phyloP scores from a whole-genome alignment of 768 basidiomycete species.

The Cystobasidiopsis lactophilus region DNA sequence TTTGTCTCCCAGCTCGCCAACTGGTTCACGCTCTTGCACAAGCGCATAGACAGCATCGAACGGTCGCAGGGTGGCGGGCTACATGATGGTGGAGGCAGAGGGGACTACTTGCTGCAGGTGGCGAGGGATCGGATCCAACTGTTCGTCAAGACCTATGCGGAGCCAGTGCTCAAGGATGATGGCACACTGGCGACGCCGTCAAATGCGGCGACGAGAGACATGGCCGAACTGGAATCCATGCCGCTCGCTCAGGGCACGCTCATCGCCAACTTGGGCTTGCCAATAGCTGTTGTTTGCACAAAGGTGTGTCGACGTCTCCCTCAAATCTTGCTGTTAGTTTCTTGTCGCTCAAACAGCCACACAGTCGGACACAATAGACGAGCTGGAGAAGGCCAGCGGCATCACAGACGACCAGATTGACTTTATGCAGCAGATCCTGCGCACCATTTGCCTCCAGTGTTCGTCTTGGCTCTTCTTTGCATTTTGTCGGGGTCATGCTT shows the following conservation, averaged over 20 bases:
- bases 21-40: conserved; percentile 76
- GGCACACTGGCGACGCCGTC: not conserved
- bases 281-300: conserved; percentile 71
- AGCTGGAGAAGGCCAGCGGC: conserved; percentile 18
- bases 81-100: no score
- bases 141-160: conserved; percentile 9
- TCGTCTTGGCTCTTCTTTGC: conserved; percentile 23
- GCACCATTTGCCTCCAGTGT: conserved; percentile 85
- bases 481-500: not conserved
- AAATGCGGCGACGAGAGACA: not conserved
- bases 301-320: conserved; percentile 39
- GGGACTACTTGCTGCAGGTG: conserved; percentile 31
- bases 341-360: no score
- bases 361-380: conserved; percentile 18
- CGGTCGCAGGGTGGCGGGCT: no score
- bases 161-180: conserved; percentile 7
- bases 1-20: conserved; percentile 63
- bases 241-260: conserved; percentile 69
- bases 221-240: conserved; percentile 23
- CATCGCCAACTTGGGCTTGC: conserved; percentile 67
- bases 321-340: no score
- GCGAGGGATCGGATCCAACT: conserved; percentile 11
- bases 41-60: no score
- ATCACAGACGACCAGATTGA: conserved; percentile 74
- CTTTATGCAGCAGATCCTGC: conserved; percentile 79